Percentiles rank a stretch among this genome's conserved stretches.
phyloP scores from a whole-genome alignment of 148 eudicot species.

The Fagopyrum esculentum region DNA sequence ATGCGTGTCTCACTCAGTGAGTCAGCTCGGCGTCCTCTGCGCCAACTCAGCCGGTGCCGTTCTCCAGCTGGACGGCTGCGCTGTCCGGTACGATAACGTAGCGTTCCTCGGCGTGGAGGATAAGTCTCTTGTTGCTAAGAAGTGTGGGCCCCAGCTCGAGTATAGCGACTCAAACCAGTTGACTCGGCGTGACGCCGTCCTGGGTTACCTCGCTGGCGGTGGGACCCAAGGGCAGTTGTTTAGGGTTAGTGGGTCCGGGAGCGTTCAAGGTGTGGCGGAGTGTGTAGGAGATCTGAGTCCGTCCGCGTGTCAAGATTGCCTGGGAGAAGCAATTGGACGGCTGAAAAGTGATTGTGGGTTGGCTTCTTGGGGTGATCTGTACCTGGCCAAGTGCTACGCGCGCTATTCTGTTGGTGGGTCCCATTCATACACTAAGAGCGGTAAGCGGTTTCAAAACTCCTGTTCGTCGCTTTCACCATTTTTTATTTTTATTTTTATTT shows the following conservation, averaged over 20 bases:
- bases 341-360: slow-evolving; percentile 48
- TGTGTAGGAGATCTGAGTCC: slow-evolving; percentile 50
- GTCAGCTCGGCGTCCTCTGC: slow-evolving; percentile 35
- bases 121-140: slow-evolving; percentile 44
- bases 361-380: slow-evolving; percentile 45
- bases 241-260: slow-evolving; percentile 38
- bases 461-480: neutral
- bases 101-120: slow-evolving; percentile 51
- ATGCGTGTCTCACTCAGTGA: slow-evolving; percentile 45
- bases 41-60: slow-evolving; percentile 41
- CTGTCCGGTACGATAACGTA: slow-evolving; percentile 44
- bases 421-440: neutral
- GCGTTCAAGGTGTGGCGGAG: slow-evolving; percentile 52
- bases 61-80: slow-evolving; percentile 50
- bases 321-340: slow-evolving; percentile 42
- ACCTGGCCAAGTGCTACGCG: slow-evolving; percentile 46
- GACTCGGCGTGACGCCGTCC: slow-evolving; percentile 33
- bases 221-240: slow-evolving; percentile 19
- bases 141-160: slow-evolving; percentile 47
- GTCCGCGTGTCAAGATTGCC: slow-evolving; percentile 55
- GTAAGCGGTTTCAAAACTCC: neutral
- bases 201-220: slow-evolving; percentile 30
- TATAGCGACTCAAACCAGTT: slow-evolving; percentile 20
- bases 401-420: slow-evolving; percentile 25
- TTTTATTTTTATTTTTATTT: neutral